These are phyloP conservation scores for Colletotrichum sp. DNA, from an alignment of 2,329 filamentous ascomycete genomes.

Conservation along the genomic window DNA sequence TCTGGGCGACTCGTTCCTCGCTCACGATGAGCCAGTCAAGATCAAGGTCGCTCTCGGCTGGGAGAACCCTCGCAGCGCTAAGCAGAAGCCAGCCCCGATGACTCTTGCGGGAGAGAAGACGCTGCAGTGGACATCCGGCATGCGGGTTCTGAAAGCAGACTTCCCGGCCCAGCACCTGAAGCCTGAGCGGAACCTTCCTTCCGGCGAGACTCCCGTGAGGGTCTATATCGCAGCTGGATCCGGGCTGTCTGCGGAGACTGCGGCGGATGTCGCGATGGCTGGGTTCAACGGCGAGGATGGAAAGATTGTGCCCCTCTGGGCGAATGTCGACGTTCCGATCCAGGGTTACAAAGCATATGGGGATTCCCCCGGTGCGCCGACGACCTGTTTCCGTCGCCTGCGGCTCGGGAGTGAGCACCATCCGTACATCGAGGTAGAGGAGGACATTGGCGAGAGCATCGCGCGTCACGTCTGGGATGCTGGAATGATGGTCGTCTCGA, in stretches of 20 bases:
- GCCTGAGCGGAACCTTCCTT: not conserved
- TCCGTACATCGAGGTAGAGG: slow-evolving; percentile 49
- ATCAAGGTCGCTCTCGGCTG: slow-evolving; percentile 39
- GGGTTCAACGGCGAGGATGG: slow-evolving; percentile 29
- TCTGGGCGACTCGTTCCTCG: slow-evolving; percentile 60
- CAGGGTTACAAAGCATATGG: not conserved
- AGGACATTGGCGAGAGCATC: slow-evolving; percentile 65
- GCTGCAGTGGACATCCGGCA: slow-evolving; percentile 33
- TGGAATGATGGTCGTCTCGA: slow-evolving; percentile 51
- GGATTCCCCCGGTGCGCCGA: slow-evolving; percentile 11
- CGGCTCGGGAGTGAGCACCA: slow-evolving; percentile 28
- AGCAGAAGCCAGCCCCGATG: slow-evolving; percentile 27
- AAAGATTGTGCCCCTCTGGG: slow-evolving; percentile 50
- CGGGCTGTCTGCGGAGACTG: not conserved
- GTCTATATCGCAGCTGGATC: not conserved
- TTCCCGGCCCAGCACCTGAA: slow-evolving; percentile 19
- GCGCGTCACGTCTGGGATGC: slow-evolving; percentile 66
- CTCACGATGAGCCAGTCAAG: slow-evolving; percentile 47
- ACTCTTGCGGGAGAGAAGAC: slow-evolving; percentile 18
- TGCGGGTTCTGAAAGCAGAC: slow-evolving; percentile 41
- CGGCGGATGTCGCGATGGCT: not conserved
- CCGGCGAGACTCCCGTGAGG: not conserved
- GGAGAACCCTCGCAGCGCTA: slow-evolving; percentile 26
- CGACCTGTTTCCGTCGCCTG: slow-evolving; percentile 35
- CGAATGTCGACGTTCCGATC: slow-evolving; percentile 29